Evolutionary conservation across 176 grass and related monocot genomes (phyloP), one percentile per base, ranked within the genome.

Genomic region (Oryza brachyantha): DNA sequence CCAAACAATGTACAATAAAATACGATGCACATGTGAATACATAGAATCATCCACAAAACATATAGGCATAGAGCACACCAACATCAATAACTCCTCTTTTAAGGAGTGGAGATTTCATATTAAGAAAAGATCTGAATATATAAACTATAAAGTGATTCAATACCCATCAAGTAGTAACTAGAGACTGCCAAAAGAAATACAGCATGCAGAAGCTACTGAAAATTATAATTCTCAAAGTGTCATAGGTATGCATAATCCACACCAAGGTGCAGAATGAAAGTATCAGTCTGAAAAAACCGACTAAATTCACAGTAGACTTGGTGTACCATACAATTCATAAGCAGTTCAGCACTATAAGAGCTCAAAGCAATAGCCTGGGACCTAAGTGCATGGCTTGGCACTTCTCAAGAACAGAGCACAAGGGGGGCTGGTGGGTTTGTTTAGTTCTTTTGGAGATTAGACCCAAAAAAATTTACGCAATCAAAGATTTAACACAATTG

Each of bases 361-460:
- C 37, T 34, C 60, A 67, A 61, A 42, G 29, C 28, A 74, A 79
- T 55, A 79, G 48, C 26, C 36, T 13, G 59, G 27, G 75, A 38
- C 26, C 28, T 27, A 66, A 35, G 42, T 12, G 7, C 1, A 75
- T 5, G 13, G 52, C 13, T 36, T 75, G 29, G 12, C 52, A 43
- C 24, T 67, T 60, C 29, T 29, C 11, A 61, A 75, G 39, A 39
- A 68, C 29, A 22, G 1, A 0, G 10, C 13, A 81, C 17, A 25
- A 19, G 8, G 66, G 8, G 66, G 39, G 11, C 35, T 68, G 25
- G 57, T 35, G 76, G 55, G 46, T 5, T 55, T 28, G 29, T 81
- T n/a, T n/a, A n/a, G n/a, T n/a, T n/a, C n/a, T n/a, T 70, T 70
- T 21, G 3, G 78, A 77, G 58, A 31, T 21, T 21, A 35, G 10